These are phyloP conservation scores for Prunus mira DNA, from an alignment of 306 rosid species.

Conservation along the genomic window DNA sequence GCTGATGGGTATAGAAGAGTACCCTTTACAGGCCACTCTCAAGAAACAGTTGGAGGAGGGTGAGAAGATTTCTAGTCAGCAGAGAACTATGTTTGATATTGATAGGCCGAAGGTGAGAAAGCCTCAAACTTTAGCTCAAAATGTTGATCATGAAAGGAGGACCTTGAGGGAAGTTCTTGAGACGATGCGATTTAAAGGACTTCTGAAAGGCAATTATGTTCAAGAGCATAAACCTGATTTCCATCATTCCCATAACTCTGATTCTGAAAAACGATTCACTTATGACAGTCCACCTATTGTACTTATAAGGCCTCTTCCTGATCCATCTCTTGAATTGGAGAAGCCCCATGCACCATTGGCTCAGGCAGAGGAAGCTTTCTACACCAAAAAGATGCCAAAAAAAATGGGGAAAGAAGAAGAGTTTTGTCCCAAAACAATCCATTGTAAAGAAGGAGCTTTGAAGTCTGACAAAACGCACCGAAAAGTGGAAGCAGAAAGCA, in stretches of 20 bases:
- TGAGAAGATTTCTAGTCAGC: slow-evolving; percentile 45
- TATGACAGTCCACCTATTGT: slow-evolving; percentile 60
- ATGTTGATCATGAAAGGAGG: slow-evolving; percentile 39
- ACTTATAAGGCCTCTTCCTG: slow-evolving; percentile 61
- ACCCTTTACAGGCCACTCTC: slow-evolving; percentile 30
- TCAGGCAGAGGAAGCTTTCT: slow-evolving; percentile 34
- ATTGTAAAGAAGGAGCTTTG: slow-evolving; percentile 32
- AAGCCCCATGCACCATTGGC: slow-evolving; percentile 24
- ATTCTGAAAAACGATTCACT: slow-evolving; percentile 13
- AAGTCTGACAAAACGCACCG: slow-evolving; percentile 31
- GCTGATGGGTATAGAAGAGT: slow-evolving; percentile 86
- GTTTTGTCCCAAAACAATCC: slow-evolving; percentile 33
- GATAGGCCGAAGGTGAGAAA: slow-evolving; percentile 45
- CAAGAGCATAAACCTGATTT: slow-evolving; percentile 34
- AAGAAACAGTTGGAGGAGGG: slow-evolving; percentile 42
- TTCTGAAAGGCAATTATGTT: slow-evolving; percentile 37
- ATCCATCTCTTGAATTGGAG: slow-evolving; percentile 23
- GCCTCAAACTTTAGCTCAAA: slow-evolving; percentile 29
- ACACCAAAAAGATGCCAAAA: slow-evolving; percentile 24
- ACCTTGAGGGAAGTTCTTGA: slow-evolving; percentile 75
- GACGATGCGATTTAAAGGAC: slow-evolving; percentile 57
- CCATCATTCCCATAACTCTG: slow-evolving; percentile 17
- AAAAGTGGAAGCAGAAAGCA: slow-evolving; percentile 35
- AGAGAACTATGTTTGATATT: slow-evolving; percentile 48
- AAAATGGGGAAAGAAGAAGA: slow-evolving; percentile 34